Evolutionary conservation across 257 asterid species (phyloP), one percentile per base, ranked within the genome.

Genomic region (Salvia miltiorrhiza): DNA sequence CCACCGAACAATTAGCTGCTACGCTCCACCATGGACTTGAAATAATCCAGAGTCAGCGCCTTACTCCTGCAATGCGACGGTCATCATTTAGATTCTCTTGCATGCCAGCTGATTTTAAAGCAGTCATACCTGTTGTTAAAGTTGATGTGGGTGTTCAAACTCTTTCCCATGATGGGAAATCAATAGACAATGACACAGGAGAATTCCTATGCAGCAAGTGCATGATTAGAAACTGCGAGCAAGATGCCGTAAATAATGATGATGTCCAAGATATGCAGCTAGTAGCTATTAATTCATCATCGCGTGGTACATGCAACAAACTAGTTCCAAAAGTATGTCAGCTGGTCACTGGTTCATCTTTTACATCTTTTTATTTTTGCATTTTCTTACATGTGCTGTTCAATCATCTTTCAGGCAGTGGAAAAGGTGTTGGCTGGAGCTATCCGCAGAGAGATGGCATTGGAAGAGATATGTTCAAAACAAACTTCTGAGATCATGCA

Each of bases 391-490:
- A 70, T 61, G 45, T 63, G n/a, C 61, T 41, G 35, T 62, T 78
- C 65, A 26, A 66, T 72, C 71, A 60, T 68, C 47, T 74, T 76
- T 72, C 86, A 94, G 99, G 97, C 95, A 30, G 99, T 94, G 28
- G 97, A 94, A 80, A 94, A 81, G 82, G 97, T 94, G 53, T 78
- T 94, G 85, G 95, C 99, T 33, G 99, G 97, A 72, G 96, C 97
- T 41, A 91, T 94, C 81, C 85, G 98, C 66, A 91, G 99, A 82
- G 99, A 94, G 90, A 94, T 91, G 97, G 97, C 97, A 76, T 71
- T 91, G 45, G 99, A 94, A 84, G 97, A 89, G 78, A 70, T 91
- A 37, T 91, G 92, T 77, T 78, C 86, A 67, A 87, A 87, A 80
- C 96, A 89, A 73, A 86, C 74, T 56, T 80, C 89, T 60, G 97